These are phyloP conservation scores for Plantago lanceolata DNA, from an alignment of 305 asterid species.

Conservation along the genomic window DNA sequence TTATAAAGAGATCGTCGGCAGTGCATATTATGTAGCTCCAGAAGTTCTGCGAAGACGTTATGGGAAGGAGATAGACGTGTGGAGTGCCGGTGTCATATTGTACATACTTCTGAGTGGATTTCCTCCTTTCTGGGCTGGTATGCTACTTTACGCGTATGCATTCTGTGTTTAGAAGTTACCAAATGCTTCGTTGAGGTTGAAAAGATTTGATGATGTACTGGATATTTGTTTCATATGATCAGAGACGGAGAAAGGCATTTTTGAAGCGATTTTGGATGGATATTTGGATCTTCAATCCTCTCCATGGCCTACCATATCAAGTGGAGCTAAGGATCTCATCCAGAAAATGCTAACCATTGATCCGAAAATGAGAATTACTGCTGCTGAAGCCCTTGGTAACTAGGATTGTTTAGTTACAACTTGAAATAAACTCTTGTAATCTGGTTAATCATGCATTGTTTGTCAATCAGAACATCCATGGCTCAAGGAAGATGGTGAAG, in stretches of 20 bases:
- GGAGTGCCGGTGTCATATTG: constrained; percentile 93
- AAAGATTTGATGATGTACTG: background rate
- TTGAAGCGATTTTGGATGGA: constrained; percentile 58
- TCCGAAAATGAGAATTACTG: constrained; percentile 65
- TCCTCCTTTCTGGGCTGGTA: constrained; percentile 84
- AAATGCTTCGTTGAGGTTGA: background rate
- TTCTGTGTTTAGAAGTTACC: too few relatives aligned
- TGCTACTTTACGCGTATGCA: too few relatives aligned
- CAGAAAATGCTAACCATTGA: constrained; percentile 61
- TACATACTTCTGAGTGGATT: constrained; percentile 70
- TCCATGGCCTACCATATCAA: constrained; percentile 88
- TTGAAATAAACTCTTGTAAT: background rate
- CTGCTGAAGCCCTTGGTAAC: constrained; percentile 75
- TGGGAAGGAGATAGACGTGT: constrained; percentile 79
- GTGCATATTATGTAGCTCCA: constrained; percentile 87
- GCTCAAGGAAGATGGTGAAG: constrained; percentile 90
- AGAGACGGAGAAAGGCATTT: constrained; percentile 75
- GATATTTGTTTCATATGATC: constrained; percentile 14
- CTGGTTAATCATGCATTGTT: background rate
- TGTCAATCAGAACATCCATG: constrained; percentile 73
- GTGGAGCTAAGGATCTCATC: constrained; percentile 74
- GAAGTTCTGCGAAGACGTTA: constrained; percentile 57
- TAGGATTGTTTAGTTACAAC: background rate
- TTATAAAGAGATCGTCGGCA: constrained; percentile 66
- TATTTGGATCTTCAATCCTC: constrained; percentile 48